Base-by-base conservation (phyloP, 2,329 filamentous ascomycete species). In the Ophiostoma montium region DNA sequence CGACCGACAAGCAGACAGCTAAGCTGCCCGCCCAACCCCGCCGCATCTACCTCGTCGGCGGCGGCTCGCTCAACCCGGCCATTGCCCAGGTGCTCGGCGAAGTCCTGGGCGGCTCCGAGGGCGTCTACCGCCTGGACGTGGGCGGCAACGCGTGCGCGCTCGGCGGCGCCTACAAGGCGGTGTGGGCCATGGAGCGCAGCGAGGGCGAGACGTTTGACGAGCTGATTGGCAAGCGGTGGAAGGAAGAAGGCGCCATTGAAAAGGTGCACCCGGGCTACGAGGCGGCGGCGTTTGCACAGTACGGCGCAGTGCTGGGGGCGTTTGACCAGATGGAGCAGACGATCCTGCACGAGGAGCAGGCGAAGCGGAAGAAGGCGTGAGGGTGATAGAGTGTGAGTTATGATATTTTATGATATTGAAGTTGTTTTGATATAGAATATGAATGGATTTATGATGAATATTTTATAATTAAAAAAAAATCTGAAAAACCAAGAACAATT, bases 111-210 rank as follows among this genome's bases (percentile, higher is more conserved):
- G 86, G 86, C 32, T 76, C 74, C 2, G 92, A 96, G 54, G 92
- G 92, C 21, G 86, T 96, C 23, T 98, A 87, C 68, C 85, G 84
- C 65, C 78, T 98, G 13, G 89, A 96, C 61, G 87, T 96, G 5
- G 90, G 92, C 23, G 88, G 89, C 23, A 95, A 94, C 67, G 90
- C 92, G 3, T 98, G 92, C 66, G 92, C 90, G 11, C 68, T 96
- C 13, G 92, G 92, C 13, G 87, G 87, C 7, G 90, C 90, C 23
- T 95, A 96, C 67, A 96, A 96, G 68, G 90, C 92, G 13, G 81
- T 94, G 0, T 98, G 92, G 92, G 88, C 84, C 1, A 71, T 87
- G 49, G 87, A 92, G 70, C 70, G 85, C 19, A 64, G 65, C 21
- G 63, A 67, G 2, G 72, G 70, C 16, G 81, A 94, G 74, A 86